A percentile compares a stretch with the other conserved stretches of the same genome.
Conservation (phyloP, 2,329 filamentous ascomycete species). For the Clarireedia hainanense region DNA sequence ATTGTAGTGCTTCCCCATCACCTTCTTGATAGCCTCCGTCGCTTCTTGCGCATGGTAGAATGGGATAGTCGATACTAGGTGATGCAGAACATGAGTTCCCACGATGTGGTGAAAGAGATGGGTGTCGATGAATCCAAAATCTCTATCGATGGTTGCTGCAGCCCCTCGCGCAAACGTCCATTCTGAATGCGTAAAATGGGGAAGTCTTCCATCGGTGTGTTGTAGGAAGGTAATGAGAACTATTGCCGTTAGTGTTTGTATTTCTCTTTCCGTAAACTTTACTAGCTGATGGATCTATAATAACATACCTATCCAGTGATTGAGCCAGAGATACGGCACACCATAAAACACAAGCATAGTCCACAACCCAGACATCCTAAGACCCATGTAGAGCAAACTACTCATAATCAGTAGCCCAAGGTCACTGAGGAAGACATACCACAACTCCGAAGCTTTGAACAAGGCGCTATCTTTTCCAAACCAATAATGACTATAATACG, state of each 20-base stretch:
- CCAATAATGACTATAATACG: slow-evolving; percentile 34
- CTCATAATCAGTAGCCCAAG: slow-evolving; percentile 46
- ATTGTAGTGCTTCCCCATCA: slow-evolving; percentile 47
- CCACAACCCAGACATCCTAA: slow-evolving; percentile 42
- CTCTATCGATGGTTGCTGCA: slow-evolving; percentile 52
- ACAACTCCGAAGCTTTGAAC: slow-evolving; percentile 47
- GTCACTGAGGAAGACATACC: slow-evolving; percentile 50
- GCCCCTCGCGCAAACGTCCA: slow-evolving; percentile 57
- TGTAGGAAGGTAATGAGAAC: slow-evolving; percentile 72
- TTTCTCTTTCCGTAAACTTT: not conserved
- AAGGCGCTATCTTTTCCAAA: slow-evolving; percentile 52
- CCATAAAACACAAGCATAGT: slow-evolving; percentile 54
- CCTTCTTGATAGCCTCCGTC: slow-evolving; percentile 43
- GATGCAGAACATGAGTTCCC: slow-evolving; percentile 54
- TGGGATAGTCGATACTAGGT: slow-evolving; percentile 50
- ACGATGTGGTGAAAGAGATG: slow-evolving; percentile 58
- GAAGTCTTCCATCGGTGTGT: slow-evolving; percentile 52
- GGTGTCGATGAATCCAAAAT: slow-evolving; percentile 53
- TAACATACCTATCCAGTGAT: slow-evolving; percentile 57
- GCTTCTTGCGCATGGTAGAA: slow-evolving; percentile 52
- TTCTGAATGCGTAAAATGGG: slow-evolving; percentile 48
- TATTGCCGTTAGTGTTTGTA: slow-evolving; percentile 27
- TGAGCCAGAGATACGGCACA: slow-evolving; percentile 61
- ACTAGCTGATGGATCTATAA: not conserved
- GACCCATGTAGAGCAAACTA: slow-evolving; percentile 29